phyloP scores from a whole-genome alignment of 148 eudicot species.

The Rhododendron henanense region DNA sequence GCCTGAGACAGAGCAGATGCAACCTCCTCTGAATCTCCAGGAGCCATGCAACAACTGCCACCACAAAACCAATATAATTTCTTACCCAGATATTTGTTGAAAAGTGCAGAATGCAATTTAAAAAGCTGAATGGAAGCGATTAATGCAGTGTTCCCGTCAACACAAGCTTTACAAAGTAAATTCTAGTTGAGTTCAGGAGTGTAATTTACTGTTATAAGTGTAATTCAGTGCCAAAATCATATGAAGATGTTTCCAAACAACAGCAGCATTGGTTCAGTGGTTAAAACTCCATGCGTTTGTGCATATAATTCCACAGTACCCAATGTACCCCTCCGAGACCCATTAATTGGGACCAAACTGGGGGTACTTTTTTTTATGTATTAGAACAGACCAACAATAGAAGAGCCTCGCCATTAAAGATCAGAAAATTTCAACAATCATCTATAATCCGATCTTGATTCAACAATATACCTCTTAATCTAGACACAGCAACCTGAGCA shows the following conservation, averaged over 20 bases:
- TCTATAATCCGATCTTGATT: neutral
- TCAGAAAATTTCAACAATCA: neutral
- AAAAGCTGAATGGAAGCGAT: neutral
- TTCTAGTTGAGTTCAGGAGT: neutral
- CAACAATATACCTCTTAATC: slow-evolving; percentile 59
- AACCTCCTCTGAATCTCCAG: slow-evolving; percentile 93
- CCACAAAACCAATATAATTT: neutral
- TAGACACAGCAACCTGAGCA: slow-evolving; percentile 70
- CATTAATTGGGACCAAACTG: neutral
- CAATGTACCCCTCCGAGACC: slow-evolving; percentile 34
- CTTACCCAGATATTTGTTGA: neutral
- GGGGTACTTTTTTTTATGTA: neutral
- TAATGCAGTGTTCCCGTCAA: neutral
- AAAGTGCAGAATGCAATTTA: neutral
- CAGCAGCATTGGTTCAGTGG: neutral
- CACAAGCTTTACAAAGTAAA: neutral
- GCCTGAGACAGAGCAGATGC: slow-evolving; percentile 90
- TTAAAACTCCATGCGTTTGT: neutral
- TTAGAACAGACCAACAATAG: neutral
- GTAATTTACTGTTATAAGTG: neutral
- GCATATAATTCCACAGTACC: neutral
- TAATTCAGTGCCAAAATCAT: neutral
- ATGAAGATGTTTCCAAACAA: neutral
- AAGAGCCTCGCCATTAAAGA: neutral
- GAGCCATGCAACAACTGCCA: slow-evolving; percentile 78